Base-by-base conservation (phyloP, 805 yeast species). In the Yarrowia sp. region DNA sequence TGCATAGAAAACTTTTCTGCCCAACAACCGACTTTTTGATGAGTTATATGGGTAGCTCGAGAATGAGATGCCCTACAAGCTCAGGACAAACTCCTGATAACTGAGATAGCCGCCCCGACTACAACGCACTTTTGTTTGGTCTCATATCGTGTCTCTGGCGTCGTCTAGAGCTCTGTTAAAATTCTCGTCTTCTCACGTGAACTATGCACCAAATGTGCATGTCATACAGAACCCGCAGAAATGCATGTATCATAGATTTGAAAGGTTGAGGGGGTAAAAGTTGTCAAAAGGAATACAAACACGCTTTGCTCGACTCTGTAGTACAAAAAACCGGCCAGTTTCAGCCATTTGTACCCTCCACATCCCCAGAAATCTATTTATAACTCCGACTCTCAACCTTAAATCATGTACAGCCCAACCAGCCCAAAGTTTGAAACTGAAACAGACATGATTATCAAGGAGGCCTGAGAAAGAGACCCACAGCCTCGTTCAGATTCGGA, bases 341-440 rank as follows among this genome's bases (percentile, higher is more conserved):
- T 12, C 9, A 5, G 15, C 50, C 22, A 32, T 9, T 15, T 15
- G 16, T 12, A 2, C 5, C 22, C 41, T n/a, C 19, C 40, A 35
- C 38, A 35, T 32, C 22, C 19, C 9, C 14, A 10, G 3, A 14
- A 19, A 38, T 22, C 59, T 53, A 53, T 53, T 38, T 19, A 53
- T 53, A 53, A 15, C 35, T 40, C 36, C 32, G 36, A 16, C 14
- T 5, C 32, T 11, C n/a, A 53, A 53, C 45, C 9, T 40, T 12
- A 53, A 35, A 11, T 22, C 15, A 12, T 19, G 59, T 53, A 53
- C 59, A 53, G 59, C 59, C 59, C 59, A 40, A 9, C 45, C 59
- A 38, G 58, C 45, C 59, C 59, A 40, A 40, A 53, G 59, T 53
- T 53, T 53, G 59, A 53, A 38, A 53, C 58, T 53, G 58, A 53